Evolutionary conservation across 331 rosid genomes (phyloP).

Genomic region (Rosa hybrid): DNA sequence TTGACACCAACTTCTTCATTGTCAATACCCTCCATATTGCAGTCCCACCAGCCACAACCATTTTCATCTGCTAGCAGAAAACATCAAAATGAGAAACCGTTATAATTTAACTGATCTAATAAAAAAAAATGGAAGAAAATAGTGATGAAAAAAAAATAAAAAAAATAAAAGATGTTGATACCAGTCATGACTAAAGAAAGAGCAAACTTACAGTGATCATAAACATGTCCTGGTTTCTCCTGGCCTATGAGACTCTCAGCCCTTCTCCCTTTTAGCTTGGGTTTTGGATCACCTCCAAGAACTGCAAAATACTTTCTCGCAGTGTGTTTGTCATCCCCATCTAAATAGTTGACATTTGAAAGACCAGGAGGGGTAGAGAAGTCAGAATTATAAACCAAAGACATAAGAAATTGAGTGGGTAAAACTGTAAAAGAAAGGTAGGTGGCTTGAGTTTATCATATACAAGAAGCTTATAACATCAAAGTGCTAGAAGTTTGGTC

Average conservation of each 20-base stretch:
- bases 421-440: background rate
- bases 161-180: background rate
- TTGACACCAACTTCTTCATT: conserved; percentile 66
- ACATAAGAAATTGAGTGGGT: background rate
- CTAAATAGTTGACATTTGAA: conserved; percentile 29
- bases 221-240: conserved; percentile 47
- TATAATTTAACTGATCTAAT: too few relatives aligned
- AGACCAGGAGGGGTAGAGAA: background rate
- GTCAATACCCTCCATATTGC: conserved; percentile 86
- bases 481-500: background rate
- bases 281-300: conserved; percentile 39
- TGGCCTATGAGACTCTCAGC: conserved; percentile 28
- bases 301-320: conserved; percentile 46
- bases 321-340: conserved; percentile 34
- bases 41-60: conserved; percentile 91
- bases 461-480: background rate
- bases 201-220: conserved; percentile 75
- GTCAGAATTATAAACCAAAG: background rate
- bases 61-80: conserved; percentile 56
- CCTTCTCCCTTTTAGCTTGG: conserved; percentile 40
- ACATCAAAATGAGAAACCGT: background rate
- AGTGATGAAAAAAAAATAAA: background rate
- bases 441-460: background rate
- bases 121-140: background rate
- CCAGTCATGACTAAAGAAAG: background rate